These are phyloP conservation scores for Termitomyces eurrhizus DNA, from an alignment of 768 basidiomycete species.

Conservation along the genomic window DNA sequence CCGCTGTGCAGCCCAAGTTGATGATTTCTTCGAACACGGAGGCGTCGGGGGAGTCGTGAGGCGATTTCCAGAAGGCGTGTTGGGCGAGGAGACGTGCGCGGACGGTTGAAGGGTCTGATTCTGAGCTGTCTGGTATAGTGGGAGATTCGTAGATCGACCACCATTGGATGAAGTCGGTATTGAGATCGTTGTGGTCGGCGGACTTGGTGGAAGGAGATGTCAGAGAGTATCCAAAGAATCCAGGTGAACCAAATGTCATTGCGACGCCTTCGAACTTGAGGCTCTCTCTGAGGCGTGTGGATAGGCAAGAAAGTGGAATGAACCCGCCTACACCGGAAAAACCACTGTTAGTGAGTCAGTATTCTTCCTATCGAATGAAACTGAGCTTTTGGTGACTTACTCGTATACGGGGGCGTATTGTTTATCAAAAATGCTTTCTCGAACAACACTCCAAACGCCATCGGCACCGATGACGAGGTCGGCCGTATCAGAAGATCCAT, in stretches of 20 bases:
- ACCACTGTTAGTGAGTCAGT: constrained; percentile 9
- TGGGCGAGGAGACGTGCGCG: constrained; percentile 26
- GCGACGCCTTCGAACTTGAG: constrained; percentile 26
- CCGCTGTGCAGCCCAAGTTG: constrained; percentile 23
- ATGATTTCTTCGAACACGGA: constrained; percentile 25
- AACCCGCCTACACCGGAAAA: constrained; percentile 37
- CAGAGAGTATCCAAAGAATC: constrained; percentile 36
- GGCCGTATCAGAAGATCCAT: constrained; percentile 28
- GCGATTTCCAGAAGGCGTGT: constrained; percentile 32
- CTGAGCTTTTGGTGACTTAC: constrained; percentile 16
- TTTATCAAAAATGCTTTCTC: constrained; percentile 27
- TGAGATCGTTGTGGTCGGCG: constrained; percentile 3
- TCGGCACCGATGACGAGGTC: constrained; percentile 39
- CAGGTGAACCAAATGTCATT: constrained; percentile 35
- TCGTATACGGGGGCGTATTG: constrained; percentile 24
- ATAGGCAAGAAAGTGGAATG: constrained; percentile 26
- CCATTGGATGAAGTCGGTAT: constrained; percentile 30
- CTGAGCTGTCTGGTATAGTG: constrained; percentile 22
- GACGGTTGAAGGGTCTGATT: constrained; percentile 19
- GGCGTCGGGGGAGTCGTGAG: constrained; percentile 23
- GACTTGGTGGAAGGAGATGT: constrained; percentile 13
- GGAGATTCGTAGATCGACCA: constrained; percentile 37
- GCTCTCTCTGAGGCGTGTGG: constrained; percentile 23
- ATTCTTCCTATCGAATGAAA: background rate
- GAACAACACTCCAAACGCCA: constrained; percentile 33